These are phyloP conservation scores for Penicillium sclerotigenum DNA, from an alignment of 2,329 filamentous ascomycete genomes.

Conservation along the genomic window DNA sequence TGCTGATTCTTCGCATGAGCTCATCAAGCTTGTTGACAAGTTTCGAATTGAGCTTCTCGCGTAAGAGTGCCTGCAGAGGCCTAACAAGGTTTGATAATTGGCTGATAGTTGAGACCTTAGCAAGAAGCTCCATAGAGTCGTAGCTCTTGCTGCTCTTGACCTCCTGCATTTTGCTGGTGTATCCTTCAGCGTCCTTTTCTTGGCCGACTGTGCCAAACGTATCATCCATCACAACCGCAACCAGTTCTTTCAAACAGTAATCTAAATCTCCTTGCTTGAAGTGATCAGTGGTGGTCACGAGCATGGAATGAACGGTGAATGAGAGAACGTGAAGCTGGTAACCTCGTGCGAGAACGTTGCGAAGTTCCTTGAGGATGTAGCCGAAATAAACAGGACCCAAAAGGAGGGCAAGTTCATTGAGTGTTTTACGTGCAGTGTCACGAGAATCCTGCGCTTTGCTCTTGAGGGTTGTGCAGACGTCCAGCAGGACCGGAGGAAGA, in stretches of 20 bases:
- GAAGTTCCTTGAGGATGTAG: conserved; percentile 89
- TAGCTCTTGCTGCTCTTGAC: conserved; percentile 98
- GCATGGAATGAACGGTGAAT: conserved; percentile 87
- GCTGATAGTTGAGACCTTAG: conserved; percentile 73
- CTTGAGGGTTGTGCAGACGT: conserved; percentile 87
- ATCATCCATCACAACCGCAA: conserved; percentile 91
- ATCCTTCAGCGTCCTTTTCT: conserved; percentile 96
- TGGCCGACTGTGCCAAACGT: conserved; percentile 89
- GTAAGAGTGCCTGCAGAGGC: conserved; percentile 73
- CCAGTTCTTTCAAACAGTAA: conserved; percentile 75
- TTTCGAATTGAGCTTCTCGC: conserved; percentile 78
- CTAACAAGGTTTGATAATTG: conserved; percentile 71
- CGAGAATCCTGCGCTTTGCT: conserved; percentile 85
- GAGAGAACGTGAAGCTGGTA: conserved; percentile 95
- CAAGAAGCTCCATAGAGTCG: conserved; percentile 92
- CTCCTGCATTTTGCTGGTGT: conserved; percentile 93
- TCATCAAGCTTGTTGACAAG: conserved; percentile 89
- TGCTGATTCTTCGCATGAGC: conserved; percentile 74
- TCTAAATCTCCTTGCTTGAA: conserved; percentile 82
- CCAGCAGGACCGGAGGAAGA: conserved; percentile 79
- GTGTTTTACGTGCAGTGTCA: conserved; percentile 84
- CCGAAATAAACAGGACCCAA: conserved; percentile 80
- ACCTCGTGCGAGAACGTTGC: conserved; percentile 75
- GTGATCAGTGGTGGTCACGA: conserved; percentile 69
- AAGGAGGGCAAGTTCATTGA: conserved; percentile 76